phyloP scores from a whole-genome alignment of 257 asterid genomes.

The Solanum sitiens region DNA sequence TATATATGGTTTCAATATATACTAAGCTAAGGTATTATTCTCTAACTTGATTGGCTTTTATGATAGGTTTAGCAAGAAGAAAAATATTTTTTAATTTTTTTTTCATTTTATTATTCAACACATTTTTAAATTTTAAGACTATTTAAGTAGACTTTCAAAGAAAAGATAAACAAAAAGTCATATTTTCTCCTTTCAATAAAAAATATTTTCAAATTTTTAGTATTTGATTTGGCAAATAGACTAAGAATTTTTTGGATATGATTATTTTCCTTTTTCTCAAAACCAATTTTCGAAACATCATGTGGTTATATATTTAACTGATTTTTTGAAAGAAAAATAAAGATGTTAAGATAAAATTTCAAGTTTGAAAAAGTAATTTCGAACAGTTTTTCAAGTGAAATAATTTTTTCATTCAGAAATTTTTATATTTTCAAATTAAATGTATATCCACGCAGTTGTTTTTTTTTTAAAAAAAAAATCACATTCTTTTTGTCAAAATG shows the following conservation, averaged over 20 bases:
- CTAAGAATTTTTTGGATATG: no score
- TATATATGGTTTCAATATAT: neutral
- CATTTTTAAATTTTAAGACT: neutral
- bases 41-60: neutral
- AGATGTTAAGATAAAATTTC: neutral
- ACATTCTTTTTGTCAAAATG: neutral
- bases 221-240: no score
- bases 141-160: neutral
- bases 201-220: neutral
- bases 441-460: neutral
- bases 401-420: neutral
- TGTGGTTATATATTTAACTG: no score
- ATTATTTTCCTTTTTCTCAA: neutral
- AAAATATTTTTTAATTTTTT: neutral
- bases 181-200: neutral
- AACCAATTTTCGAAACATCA: neutral
- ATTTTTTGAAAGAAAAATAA: neutral
- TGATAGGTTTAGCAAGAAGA: neutral
- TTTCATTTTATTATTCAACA: neutral
- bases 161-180: neutral
- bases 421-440: neutral
- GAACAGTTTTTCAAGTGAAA: neutral
- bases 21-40: neutral
- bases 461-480: neutral
- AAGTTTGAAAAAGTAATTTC: neutral